Evolutionary conservation across 331 rosid species (phyloP).

Genomic region (Quercus phellos): DNA sequence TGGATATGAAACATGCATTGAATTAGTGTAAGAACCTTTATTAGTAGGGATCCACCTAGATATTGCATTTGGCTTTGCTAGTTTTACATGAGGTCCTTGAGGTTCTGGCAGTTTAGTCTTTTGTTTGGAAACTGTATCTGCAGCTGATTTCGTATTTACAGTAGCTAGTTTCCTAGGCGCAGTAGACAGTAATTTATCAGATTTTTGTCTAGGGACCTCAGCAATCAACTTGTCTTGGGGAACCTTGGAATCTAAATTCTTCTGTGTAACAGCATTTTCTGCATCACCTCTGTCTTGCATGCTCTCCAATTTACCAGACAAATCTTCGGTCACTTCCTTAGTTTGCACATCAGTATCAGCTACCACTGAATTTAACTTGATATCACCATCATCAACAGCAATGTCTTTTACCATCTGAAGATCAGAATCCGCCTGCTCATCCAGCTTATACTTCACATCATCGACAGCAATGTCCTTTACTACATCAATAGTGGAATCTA

Average conservation of each 20-base stretch:
- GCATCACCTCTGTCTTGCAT: constrained; percentile 41
- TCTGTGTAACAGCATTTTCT: constrained; percentile 36
- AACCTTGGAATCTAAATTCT: constrained; percentile 48
- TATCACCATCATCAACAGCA: constrained; percentile 78
- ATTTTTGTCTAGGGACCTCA: constrained; percentile 51
- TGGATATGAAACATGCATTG: constrained; percentile 85
- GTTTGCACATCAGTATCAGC: constrained; percentile 36
- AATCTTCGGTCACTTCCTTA: constrained; percentile 50
- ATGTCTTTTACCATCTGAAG: constrained; percentile 76
- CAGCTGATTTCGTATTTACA: constrained; percentile 41
- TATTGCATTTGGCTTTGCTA: constrained; percentile 65
- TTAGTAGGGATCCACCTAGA: constrained; percentile 85
- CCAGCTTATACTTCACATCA: constrained; percentile 69
- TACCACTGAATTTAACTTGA: constrained; percentile 34
- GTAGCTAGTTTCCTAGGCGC: constrained; percentile 52
- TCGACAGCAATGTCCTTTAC: constrained; percentile 90
- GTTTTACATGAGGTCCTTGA: constrained; percentile 50
- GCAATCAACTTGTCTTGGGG: constrained; percentile 33
- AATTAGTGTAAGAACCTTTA: constrained; percentile 74
- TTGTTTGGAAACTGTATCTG: constrained; percentile 53
- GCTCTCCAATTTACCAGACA: constrained; percentile 31
- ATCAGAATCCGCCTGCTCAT: constrained; percentile 48
- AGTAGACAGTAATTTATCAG: constrained; percentile 51
- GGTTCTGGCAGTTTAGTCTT: constrained; percentile 69
- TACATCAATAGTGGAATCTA: constrained; percentile 44